A percentile compares a stretch with the other conserved stretches of the same genome.
phyloP scores from a whole-genome alignment of 2,329 filamentous ascomycete genomes.

The Pseudopithomyces maydicus region DNA sequence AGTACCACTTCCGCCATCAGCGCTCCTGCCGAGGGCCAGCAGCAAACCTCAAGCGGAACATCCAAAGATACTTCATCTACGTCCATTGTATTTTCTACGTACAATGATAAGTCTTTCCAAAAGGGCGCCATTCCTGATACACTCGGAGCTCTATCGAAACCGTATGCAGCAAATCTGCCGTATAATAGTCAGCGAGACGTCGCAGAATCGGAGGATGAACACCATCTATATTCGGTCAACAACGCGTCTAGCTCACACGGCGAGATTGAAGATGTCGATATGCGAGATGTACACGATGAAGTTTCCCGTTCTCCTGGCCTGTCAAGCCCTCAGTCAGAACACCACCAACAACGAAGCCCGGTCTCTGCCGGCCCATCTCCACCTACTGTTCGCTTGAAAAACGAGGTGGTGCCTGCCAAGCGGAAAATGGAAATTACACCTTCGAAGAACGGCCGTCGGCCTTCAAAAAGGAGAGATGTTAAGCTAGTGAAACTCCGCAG shows the following conservation, averaged over 20 bases:
- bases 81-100: conserved; percentile 33
- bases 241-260: neutral
- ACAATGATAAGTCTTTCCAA: conserved; percentile 17
- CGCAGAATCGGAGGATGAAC: neutral
- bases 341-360: neutral
- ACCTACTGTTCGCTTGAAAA: neutral
- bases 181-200: neutral
- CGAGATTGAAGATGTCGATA: conserved; percentile 2
- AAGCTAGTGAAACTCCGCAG: conserved; percentile 26
- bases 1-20: neutral
- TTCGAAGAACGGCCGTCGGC: conserved; percentile 18
- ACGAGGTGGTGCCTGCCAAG: conserved; percentile 16
- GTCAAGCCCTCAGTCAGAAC: neutral
- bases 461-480: conserved; percentile 28
- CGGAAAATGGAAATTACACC: conserved; percentile 29
- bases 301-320: neutral
- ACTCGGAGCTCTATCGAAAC: neutral
- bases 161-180: neutral
- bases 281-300: conserved; percentile 5
- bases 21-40: conserved; percentile 9
- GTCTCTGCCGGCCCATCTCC: neutral
- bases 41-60: conserved; percentile 17
- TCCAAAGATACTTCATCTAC: conserved; percentile 27
- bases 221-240: neutral
- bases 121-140: neutral